These are phyloP conservation scores for Ogataea methanolica DNA, from an alignment of 805 yeast species.

Conservation along the genomic window DNA sequence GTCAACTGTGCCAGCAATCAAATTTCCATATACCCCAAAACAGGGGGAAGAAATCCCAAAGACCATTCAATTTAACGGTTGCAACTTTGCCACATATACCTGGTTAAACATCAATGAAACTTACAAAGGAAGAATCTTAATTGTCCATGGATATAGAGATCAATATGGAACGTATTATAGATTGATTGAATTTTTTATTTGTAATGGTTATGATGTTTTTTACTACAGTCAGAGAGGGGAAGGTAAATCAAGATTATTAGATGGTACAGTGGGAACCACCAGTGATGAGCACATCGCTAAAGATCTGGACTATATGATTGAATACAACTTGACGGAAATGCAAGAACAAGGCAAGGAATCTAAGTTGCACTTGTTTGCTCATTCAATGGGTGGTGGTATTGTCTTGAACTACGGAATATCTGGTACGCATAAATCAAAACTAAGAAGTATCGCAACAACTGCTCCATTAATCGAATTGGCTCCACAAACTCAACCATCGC, in stretches of 20 bases:
- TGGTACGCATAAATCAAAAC: slow-evolving; percentile 44
- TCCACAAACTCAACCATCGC: slow-evolving; percentile 54
- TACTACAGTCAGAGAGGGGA: slow-evolving; percentile 76
- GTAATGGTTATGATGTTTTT: slow-evolving; percentile 58
- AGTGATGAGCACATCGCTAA: slow-evolving; percentile 51
- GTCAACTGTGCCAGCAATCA: background rate
- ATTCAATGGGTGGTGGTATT: slow-evolving; percentile 83
- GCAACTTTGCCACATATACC: slow-evolving; percentile 20
- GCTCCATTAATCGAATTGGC: slow-evolving; percentile 62
- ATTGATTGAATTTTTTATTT: slow-evolving; percentile 47
- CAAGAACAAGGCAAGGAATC: slow-evolving; percentile 20
- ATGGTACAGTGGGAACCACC: slow-evolving; percentile 49
- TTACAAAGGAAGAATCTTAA: slow-evolving; percentile 49
- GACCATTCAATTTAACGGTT: slow-evolving; percentile 14
- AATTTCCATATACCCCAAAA: background rate
- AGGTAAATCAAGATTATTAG: slow-evolving; percentile 53
- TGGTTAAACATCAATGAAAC: slow-evolving; percentile 8
- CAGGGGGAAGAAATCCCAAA: background rate
- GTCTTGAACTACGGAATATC: slow-evolving; percentile 53
- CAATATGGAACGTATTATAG: slow-evolving; percentile 44
- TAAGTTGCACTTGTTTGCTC: slow-evolving; percentile 56
- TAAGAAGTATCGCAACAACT: slow-evolving; percentile 44
- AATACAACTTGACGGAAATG: slow-evolving; percentile 36
- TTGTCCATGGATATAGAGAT: slow-evolving; percentile 74
- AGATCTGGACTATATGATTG: slow-evolving; percentile 57